These are phyloP conservation scores for Daldinia concentrica DNA, from an alignment of 495 filamentous ascomycete species.

Conservation along the genomic window DNA sequence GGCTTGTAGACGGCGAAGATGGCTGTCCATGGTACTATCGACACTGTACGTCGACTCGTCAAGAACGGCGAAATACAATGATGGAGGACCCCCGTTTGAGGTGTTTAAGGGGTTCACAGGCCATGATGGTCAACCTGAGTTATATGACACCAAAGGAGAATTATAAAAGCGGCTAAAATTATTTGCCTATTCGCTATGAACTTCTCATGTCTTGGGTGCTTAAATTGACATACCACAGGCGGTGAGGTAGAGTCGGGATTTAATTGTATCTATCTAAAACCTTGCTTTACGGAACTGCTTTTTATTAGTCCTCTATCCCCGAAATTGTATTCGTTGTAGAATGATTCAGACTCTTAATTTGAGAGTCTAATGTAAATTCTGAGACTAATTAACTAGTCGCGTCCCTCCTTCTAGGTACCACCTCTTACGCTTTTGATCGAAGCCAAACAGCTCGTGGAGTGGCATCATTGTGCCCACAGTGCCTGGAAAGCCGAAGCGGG, in stretches of 20 bases:
- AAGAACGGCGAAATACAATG: slow-evolving; percentile 44
- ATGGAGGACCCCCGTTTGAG: neutral
- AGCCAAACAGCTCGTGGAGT: neutral
- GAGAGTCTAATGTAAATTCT: neutral
- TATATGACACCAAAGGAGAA: neutral
- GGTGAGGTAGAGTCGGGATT: neutral
- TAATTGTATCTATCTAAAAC: too few species aligned
- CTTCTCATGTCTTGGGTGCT: too few species aligned
- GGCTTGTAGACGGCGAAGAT: slow-evolving; percentile 48
- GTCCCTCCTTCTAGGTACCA: neutral
- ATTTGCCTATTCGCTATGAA: neutral
- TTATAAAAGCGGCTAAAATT: neutral
- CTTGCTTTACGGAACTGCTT: too few species aligned
- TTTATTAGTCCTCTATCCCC: neutral
- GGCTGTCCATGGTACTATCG: slow-evolving; percentile 53
- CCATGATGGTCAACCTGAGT: neutral
- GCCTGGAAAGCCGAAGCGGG: neutral
- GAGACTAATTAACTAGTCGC: neutral
- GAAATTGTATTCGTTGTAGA: neutral
- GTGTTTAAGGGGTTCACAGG: neutral
- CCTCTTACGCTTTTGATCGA: too few species aligned
- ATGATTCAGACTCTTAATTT: too few species aligned
- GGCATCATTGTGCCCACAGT: neutral
- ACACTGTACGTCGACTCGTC: slow-evolving; percentile 49
- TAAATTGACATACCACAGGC: neutral